A percentile compares a stretch with the other conserved stretches of the same genome.
Conservation (phyloP, 208 protist species). For the Vickermania ingenoplastis region DNA sequence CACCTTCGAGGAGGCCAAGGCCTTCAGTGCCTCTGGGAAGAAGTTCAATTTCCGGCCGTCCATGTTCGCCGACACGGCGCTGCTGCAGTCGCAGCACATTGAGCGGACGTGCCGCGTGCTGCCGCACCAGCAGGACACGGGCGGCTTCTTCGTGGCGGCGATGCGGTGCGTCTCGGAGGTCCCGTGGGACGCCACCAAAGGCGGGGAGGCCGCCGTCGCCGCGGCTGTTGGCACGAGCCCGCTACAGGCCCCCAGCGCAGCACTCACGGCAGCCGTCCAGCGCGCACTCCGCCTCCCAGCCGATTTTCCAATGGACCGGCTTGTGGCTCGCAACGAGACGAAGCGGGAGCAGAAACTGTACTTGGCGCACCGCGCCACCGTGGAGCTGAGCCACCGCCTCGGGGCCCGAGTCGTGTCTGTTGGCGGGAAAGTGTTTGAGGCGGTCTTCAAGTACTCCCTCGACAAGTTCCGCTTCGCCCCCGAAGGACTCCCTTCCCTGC, state of each 20-base stretch:
- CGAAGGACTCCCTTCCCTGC: conserved; percentile 53
- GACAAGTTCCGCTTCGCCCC: conserved; percentile 64
- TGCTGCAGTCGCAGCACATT: conserved; percentile 58
- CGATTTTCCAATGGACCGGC: conserved; percentile 36
- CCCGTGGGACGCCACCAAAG: conserved; percentile 5
- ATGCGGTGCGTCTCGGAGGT: conserved; percentile 68
- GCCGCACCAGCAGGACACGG: conserved; percentile 94
- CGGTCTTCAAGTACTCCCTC: conserved; percentile 70
- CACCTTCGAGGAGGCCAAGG: conserved; percentile 51
- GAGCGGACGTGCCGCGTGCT: conserved; percentile 81
- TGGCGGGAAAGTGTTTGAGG: conserved; percentile 79
- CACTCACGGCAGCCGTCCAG: conserved; percentile 29
- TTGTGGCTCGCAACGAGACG: conserved; percentile 51
- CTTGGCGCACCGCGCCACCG: conserved; percentile 41
- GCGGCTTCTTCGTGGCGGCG: conserved; percentile 95
- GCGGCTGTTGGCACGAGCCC: conserved; percentile 6
- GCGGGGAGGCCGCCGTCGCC: neutral
- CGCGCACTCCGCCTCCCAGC: conserved; percentile 39
- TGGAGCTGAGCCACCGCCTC: conserved; percentile 35
- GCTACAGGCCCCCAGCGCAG: conserved; percentile 30
- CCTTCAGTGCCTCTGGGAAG: conserved; percentile 19
- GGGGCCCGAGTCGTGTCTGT: conserved; percentile 62
- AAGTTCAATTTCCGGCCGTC: conserved; percentile 58
- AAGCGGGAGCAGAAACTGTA: conserved; percentile 75
- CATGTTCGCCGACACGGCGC: conserved; percentile 59